These are phyloP conservation scores for Oenanthe javanica DNA, from an alignment of 140 eudicot genomes.

Conservation along the genomic window DNA sequence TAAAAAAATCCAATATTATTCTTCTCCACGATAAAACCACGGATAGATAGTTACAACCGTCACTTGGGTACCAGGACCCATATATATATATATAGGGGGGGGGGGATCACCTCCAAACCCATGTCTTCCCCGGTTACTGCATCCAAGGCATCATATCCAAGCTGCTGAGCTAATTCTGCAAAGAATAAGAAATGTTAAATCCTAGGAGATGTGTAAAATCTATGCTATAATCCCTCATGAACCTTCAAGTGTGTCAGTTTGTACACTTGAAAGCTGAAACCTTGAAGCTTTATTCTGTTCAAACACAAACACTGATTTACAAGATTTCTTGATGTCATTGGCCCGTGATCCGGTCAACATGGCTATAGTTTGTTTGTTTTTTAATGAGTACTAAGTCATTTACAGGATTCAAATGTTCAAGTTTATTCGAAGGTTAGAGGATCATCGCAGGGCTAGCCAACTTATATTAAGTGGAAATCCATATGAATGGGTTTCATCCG, in stretches of 20 bases:
- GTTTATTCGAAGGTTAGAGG: not conserved
- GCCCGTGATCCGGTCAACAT: not conserved
- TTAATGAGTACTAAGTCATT: not conserved
- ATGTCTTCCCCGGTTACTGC: constrained; percentile 65
- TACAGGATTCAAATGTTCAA: not conserved
- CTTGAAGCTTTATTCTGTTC: not conserved
- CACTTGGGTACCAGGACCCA: too few relatives aligned
- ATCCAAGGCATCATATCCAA: constrained; percentile 55
- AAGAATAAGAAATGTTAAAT: constrained; percentile 14
- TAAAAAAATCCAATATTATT: too few relatives aligned
- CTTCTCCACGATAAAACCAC: too few relatives aligned
- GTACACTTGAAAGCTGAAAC: not conserved
- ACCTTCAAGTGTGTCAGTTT: not conserved
- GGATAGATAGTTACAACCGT: too few relatives aligned
- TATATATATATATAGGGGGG: too few relatives aligned
- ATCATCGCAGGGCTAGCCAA: not conserved
- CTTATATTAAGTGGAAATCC: not conserved
- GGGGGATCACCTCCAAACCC: constrained; percentile 56
- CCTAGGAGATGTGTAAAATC: not conserved
- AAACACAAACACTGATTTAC: not conserved
- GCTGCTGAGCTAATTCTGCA: constrained; percentile 61
- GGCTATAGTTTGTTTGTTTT: not conserved
- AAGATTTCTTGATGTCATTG: not conserved
- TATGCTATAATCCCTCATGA: not conserved
- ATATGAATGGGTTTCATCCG: not conserved